Evolutionary conservation across 2,329 filamentous ascomycete species (phyloP), one percentile per base, ranked within the genome.

Genomic region (Didymella glomerata): DNA sequence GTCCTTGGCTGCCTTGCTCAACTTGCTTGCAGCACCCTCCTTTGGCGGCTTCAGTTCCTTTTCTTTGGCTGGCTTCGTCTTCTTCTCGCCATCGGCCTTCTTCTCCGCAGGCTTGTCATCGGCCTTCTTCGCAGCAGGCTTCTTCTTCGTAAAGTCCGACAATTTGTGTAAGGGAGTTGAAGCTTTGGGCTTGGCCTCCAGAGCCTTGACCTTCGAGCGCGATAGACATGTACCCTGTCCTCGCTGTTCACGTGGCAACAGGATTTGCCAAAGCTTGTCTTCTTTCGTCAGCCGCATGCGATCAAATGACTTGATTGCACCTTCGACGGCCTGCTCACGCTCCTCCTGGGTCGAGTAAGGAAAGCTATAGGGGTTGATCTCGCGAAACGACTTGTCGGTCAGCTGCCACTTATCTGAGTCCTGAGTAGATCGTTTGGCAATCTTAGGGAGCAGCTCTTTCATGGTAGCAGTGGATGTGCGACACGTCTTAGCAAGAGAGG

Each of bases 241-340:
- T 63, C 86, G 82, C 67, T 89, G 86, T 48, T 85, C 81, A 66
- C 82, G 82, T 8, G 85, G 85, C 54, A 89, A 79, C 58, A 89
- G 77, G 64, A 80, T 80, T 75, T 89, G 86, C 86, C 87, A 89
- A 20, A 86, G 76, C 68, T 84, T 84, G 68, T 89, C 86, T 36
- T 84, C 81, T 63, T 84, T 84, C 7, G 83, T 82, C 18, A 89
- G 77, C 27, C 87, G 81, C 75, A 85, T 80, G 52, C 87, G 82
- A 73, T 89, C 87, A 71, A 86, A 89, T 42, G 86, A 85, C 52
- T 83, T 83, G 67, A 88, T 83, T 53, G 86, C 86, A 74, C 84
- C 84, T 62, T 88, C 83, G 67, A 89, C 85, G 27, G 86, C 87
- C 52, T 82, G 77, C 61, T 87, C 79, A 18, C 86, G 81, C 56